phyloP scores from a whole-genome alignment of 345 rosid species.

The Streptanthus diversifolius region DNA sequence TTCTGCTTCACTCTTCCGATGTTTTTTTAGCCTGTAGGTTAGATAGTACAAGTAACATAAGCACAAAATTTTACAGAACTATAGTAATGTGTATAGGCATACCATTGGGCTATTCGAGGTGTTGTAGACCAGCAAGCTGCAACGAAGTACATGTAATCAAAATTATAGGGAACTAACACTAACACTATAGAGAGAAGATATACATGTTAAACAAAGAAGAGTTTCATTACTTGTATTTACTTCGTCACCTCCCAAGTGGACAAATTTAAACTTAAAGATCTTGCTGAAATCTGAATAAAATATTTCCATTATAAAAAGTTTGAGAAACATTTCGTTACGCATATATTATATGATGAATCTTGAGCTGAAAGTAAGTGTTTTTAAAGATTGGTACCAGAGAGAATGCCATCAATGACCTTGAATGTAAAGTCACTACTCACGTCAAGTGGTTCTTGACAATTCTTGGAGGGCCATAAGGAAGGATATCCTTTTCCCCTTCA shows the following conservation, averaged over 20 bases:
- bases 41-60: not conserved
- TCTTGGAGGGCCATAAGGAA: slow-evolving; percentile 67
- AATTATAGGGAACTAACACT: not conserved
- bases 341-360: not conserved
- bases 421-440: slow-evolving; percentile 68
- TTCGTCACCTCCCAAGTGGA: slow-evolving; percentile 89
- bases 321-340: not conserved
- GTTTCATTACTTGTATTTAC: slow-evolving; percentile 55
- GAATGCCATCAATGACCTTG: slow-evolving; percentile 69
- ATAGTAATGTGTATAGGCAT: not conserved
- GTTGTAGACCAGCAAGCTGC: slow-evolving; percentile 69
- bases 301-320: not conserved
- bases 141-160: slow-evolving; percentile 5
- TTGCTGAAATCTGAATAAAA: slow-evolving; percentile 60
- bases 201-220: not conserved
- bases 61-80: not conserved
- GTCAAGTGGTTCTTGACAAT: slow-evolving; percentile 67
- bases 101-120: slow-evolving; percentile 55
- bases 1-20: slow-evolving; percentile 43
- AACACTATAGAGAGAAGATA: not conserved
- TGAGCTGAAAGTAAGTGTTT: not conserved
- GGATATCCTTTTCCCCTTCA: slow-evolving; percentile 66
- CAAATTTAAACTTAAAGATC: slow-evolving; percentile 64
- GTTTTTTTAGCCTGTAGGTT: slow-evolving; percentile 46
- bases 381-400: slow-evolving; percentile 46